A percentile compares a stretch with the other conserved stretches of the same genome.
Conservation (phyloP, 2,329 filamentous ascomycete species). For the Aspergillus versicolor region DNA sequence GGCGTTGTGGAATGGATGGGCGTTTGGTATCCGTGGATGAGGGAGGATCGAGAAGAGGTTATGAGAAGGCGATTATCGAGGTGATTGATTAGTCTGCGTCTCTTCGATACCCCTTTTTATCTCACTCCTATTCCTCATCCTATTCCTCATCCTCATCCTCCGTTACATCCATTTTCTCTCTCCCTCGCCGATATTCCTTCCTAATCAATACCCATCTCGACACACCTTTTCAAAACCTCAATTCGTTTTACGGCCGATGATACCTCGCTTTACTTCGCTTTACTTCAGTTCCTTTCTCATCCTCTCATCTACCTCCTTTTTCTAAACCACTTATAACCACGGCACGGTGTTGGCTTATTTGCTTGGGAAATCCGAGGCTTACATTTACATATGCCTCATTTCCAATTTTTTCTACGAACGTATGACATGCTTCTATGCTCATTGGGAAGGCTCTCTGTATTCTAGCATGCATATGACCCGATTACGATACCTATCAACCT, state of each 20-base stretch:
- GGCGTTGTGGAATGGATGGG: conserved; percentile 42
- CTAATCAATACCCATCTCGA: not conserved
- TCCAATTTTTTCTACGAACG: not conserved
- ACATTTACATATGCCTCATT: not conserved
- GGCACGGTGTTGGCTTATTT: not conserved
- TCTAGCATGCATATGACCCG: conserved; percentile 7
- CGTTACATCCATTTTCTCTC: not conserved
- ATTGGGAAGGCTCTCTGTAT: conserved; percentile 8
- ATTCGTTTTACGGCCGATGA: conserved; percentile 17
- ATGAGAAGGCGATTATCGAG: conserved; percentile 16
- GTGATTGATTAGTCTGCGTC: not conserved
- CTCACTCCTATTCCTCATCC: not conserved
- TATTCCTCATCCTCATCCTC: not conserved
- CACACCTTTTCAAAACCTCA: not conserved
- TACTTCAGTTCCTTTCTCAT: not conserved
- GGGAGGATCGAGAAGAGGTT: conserved; percentile 29
- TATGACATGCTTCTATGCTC: conserved; percentile 1
- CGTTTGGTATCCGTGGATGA: conserved; percentile 47
- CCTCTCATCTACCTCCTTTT: not conserved
- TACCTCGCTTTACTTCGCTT: conserved; percentile 11
- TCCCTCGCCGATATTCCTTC: not conserved
- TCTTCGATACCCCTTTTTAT: no score
- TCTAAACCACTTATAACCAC: not conserved
- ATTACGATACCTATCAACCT: not conserved
- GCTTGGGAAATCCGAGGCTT: not conserved